A percentile compares a stretch with the other conserved stretches of the same genome.
phyloP scores from a whole-genome alignment of 345 rosid genomes.

The Geranium rotundifolium region DNA sequence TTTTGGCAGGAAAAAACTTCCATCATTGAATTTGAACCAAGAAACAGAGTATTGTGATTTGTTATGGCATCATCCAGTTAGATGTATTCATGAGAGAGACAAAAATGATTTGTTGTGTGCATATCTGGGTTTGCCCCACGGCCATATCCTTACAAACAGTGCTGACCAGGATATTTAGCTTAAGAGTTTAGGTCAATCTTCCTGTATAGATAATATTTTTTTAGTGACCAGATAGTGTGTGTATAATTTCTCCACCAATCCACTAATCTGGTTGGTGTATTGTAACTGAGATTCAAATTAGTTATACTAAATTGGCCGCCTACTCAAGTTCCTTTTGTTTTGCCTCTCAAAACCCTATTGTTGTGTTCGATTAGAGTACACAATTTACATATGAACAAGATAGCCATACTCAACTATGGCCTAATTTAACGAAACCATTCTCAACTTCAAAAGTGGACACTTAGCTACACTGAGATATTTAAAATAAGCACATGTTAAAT shows the following conservation, averaged over 20 bases:
- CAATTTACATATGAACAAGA: no score
- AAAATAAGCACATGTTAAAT: no score
- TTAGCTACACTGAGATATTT: no score
- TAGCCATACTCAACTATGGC: no score
- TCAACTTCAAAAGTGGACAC: no score
- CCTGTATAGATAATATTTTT: background rate
- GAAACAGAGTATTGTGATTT: slow-evolving; percentile 42
- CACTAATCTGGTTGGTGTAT: background rate
- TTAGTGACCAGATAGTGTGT: slow-evolving; percentile 14
- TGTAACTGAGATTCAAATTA: no score
- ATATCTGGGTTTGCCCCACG: slow-evolving; percentile 2
- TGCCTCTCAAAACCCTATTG: no score
- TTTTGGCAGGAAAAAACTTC: slow-evolving; percentile 41
- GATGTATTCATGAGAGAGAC: no score
- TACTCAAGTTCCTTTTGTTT: background rate
- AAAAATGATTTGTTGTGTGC: slow-evolving; percentile 9
- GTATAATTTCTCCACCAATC: slow-evolving; percentile 7
- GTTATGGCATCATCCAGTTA: background rate
- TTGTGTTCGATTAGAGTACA: no score
- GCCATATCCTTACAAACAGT: background rate
- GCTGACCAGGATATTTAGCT: background rate
- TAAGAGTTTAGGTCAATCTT: background rate
- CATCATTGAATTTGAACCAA: slow-evolving; percentile 31
- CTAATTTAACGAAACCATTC: no score
- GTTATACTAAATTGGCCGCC: background rate